Evolutionary conservation across 768 basidiomycete genomes (phyloP), one percentile per base, ranked within the genome.

Genomic region (Lepiota brunneoincarnata): DNA sequence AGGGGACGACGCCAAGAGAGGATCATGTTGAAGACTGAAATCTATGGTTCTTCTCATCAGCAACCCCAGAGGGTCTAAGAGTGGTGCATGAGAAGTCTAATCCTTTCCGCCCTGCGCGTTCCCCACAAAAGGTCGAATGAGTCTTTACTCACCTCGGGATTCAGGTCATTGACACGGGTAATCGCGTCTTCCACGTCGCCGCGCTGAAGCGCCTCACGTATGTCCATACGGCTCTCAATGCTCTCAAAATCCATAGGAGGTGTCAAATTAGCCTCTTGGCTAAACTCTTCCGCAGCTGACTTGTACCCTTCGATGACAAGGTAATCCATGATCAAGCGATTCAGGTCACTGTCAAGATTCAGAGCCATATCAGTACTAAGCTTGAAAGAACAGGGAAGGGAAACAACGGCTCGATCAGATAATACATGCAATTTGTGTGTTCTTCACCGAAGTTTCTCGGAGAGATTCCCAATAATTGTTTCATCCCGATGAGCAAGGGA

Each of bases 51-150:
- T 64, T 84, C 69, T 95, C 94, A 87, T 91, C 93, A 93, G 74
- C 78, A 87, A 83, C 89, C 82, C 75, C 68, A 52, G 69, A 65
- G 64, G 73, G 78, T 85, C 75, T 97, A 78, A 83, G 94, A 87
- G 93, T 96, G 94, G 95, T 97, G 94, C 95, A 97, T 97, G 92
- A 89, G 87, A 82, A 64, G 63, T 92, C 75, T 87, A 94, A 96
- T 96, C 93, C 75, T 91, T 69, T 74, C 69, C 47, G 34, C 49
- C 65, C 59, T 48, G 55, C 47, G 56, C 46, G 53, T 58, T 65
- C 36, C 59, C 61, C 38, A 49, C 37, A n/a, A 38, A 11, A 45
- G 0, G 31, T 37, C 28, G 41, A 36, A 37, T 26, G 37, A 58
- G 41, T 51, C 52, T 51, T 57, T 39, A 71, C 91, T 75, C 72